A percentile compares a stretch with the other conserved stretches of the same genome.
phyloP scores from a whole-genome alignment of 257 asterid genomes.

The Cinchona pubescens region DNA sequence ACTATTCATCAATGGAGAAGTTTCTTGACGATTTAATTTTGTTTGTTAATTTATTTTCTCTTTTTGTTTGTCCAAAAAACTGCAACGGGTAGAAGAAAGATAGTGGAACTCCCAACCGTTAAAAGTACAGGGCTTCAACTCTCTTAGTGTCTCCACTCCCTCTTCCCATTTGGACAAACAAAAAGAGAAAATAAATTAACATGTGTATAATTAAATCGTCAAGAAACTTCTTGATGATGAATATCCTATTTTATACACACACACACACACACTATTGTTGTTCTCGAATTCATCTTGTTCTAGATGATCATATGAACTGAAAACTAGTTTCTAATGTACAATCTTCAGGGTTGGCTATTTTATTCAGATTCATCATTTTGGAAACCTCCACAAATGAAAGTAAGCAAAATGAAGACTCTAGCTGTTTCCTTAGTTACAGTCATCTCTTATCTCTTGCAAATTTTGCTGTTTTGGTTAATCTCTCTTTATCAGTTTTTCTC shows the following conservation, averaged over 20 bases:
- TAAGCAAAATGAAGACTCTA: constrained; percentile 18
- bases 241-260: neutral
- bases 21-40: no score
- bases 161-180: neutral
- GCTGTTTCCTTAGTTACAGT: no score
- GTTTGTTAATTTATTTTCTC: no score
- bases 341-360: constrained; percentile 92
- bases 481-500: neutral
- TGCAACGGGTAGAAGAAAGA: neutral
- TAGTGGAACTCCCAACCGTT: neutral
- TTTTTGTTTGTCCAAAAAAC: no score
- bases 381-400: constrained; percentile 99
- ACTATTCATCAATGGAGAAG: no score
- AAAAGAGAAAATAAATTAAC: neutral
- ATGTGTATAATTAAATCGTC: neutral
- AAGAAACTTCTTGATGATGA: neutral
- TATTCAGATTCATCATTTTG: constrained; percentile 86
- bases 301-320: neutral
- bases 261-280: no score
- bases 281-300: no score
- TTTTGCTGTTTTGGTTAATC: neutral
- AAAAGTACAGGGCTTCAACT: neutral
- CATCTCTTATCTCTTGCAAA: neutral
- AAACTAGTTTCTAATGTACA: constrained; percentile 16
- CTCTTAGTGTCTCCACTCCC: neutral